Percentiles rank a stretch among this genome's conserved stretches.
Evolutionary conservation across 208 protist species (phyloP).

Genomic region (Herpetomonas tarakana): DNA sequence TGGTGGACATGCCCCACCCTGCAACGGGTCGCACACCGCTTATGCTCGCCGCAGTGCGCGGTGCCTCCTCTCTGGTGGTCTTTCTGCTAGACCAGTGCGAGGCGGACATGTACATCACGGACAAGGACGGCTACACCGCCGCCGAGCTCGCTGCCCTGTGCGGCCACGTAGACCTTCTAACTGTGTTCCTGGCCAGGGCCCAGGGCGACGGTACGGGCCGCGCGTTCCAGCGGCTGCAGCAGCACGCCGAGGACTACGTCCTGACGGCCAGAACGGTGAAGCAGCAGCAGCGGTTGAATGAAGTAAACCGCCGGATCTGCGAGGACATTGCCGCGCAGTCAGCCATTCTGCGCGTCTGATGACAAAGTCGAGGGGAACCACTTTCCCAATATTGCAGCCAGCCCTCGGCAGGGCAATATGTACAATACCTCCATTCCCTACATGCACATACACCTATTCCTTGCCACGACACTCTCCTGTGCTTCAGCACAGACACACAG

Average conservation of each 20-base stretch:
- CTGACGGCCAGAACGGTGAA: conserved; percentile 55
- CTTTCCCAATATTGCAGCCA: background rate
- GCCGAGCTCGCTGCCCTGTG: conserved; percentile 70
- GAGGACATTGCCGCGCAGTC: conserved; percentile 48
- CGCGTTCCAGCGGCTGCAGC: conserved; percentile 36
- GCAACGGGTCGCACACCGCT: conserved; percentile 68
- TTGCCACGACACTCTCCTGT: too few relatives aligned
- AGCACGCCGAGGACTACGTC: conserved; percentile 62
- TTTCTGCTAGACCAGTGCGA: conserved; percentile 59
- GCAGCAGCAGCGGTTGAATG: conserved; percentile 46
- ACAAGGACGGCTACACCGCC: conserved; percentile 50
- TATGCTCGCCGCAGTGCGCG: conserved; percentile 77
- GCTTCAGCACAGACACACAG: too few relatives aligned
- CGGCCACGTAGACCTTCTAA: conserved; percentile 54
- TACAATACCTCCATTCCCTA: too few relatives aligned
- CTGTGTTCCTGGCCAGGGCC: conserved; percentile 28
- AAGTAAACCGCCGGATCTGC: conserved; percentile 52
- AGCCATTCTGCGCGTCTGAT: conserved; percentile 11
- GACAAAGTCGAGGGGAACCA: background rate
- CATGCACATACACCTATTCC: too few relatives aligned
- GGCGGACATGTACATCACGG: conserved; percentile 37
- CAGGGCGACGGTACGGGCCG: conserved; percentile 25
- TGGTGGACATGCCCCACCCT: conserved; percentile 63
- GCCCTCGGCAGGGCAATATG: too few relatives aligned
- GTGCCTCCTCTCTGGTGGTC: conserved; percentile 34